Evolutionary conservation across 2,329 filamentous ascomycete genomes (phyloP).

Genomic region (Fusarium continuum): DNA sequence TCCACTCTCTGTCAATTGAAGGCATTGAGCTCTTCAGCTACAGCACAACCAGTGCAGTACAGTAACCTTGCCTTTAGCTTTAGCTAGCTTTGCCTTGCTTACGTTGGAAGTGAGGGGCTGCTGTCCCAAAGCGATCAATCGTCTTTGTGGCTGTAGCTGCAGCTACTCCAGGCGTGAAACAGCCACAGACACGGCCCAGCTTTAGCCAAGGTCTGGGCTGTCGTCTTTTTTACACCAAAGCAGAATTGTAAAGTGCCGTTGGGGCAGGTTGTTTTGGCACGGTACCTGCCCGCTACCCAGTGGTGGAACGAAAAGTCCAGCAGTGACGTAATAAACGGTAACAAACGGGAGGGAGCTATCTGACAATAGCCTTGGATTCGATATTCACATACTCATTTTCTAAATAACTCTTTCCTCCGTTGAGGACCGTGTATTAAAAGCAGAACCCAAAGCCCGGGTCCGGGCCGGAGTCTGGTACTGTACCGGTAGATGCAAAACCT

Average conservation of each 20-base stretch:
- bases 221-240: background rate
- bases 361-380: too few species aligned
- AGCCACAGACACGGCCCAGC: background rate
- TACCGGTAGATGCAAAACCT: background rate
- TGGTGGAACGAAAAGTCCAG: constrained; percentile 21
- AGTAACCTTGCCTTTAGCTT: too few species aligned
- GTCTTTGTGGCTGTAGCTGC: constrained; percentile 9
- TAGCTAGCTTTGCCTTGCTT: constrained; percentile 11
- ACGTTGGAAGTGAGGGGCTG: constrained; percentile 26
- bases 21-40: too few species aligned
- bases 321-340: constrained; percentile 17
- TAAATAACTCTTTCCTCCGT: background rate
- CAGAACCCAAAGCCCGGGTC: constrained; percentile 5
- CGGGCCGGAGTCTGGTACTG: constrained; percentile 20
- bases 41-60: too few species aligned
- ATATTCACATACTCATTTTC: too few species aligned
- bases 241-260: too few species aligned
- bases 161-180: constrained; percentile 31
- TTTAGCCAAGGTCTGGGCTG: background rate
- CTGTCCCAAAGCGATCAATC: constrained; percentile 24
- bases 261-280: too few species aligned
- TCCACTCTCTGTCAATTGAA: too few species aligned
- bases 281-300: too few species aligned
- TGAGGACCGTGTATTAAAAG: constrained; percentile 1
- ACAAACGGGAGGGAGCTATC: constrained; percentile 16